Percentiles rank a stretch among this genome's conserved stretches.
Evolutionary conservation across 352 stramenopile genomes (phyloP).

Genomic region (Globisporangium uncinulatum): DNA sequence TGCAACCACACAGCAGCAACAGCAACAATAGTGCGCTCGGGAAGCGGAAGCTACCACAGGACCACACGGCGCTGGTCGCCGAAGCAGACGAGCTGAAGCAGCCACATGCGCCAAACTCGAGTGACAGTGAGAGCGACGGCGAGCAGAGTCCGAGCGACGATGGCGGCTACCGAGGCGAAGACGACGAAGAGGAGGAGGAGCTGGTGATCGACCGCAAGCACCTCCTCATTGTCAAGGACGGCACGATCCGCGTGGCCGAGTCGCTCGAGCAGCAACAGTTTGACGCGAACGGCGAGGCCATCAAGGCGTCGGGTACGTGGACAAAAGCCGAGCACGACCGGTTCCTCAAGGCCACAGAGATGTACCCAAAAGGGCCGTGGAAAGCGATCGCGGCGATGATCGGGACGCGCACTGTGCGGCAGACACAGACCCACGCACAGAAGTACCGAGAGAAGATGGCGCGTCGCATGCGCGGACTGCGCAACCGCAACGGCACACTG

Average conservation of each 20-base stretch:
- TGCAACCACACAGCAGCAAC: too few species aligned
- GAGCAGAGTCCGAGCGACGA: slow-evolving; percentile 9
- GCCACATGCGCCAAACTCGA: slow-evolving; percentile 1
- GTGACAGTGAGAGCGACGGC: slow-evolving; percentile 1
- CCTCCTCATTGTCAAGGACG: slow-evolving; percentile 70
- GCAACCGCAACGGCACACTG: slow-evolving; percentile 39
- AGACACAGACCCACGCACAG: slow-evolving; percentile 75
- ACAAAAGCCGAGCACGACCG: slow-evolving; percentile 49
- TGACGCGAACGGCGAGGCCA: slow-evolving; percentile 30
- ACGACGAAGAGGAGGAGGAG: slow-evolving; percentile 23
- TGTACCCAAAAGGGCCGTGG: slow-evolving; percentile 67
- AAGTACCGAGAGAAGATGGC: slow-evolving; percentile 79
- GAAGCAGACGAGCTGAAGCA: not conserved
- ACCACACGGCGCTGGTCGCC: not conserved
- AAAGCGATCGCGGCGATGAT: slow-evolving; percentile 71
- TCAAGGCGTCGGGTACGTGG: slow-evolving; percentile 19
- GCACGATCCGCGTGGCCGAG: slow-evolving; percentile 57
- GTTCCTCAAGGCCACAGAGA: slow-evolving; percentile 61
- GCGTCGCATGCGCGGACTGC: slow-evolving; percentile 49
- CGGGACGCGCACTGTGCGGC: slow-evolving; percentile 54
- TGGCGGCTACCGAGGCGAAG: slow-evolving; percentile 9
- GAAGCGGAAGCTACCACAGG: slow-evolving; percentile 1
- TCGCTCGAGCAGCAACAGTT: slow-evolving; percentile 51
- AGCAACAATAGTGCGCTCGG: slow-evolving; percentile 3
- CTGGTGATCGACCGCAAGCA: slow-evolving; percentile 63